Percentiles rank a stretch among this genome's conserved stretches.
These are phyloP conservation scores for Spathaspora girioi DNA, from an alignment of 805 yeast genomes.

Conservation along the genomic window DNA sequence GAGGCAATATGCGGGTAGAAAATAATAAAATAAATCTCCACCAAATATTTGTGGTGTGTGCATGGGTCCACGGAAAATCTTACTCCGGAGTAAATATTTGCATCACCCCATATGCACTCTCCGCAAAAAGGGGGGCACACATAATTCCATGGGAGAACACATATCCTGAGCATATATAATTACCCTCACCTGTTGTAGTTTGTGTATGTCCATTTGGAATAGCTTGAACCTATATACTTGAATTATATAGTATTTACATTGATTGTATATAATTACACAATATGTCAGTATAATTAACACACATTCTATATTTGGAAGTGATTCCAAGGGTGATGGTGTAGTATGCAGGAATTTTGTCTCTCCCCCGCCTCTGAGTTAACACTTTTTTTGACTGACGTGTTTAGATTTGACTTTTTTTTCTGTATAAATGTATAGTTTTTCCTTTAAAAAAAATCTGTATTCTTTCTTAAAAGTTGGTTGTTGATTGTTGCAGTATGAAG, in stretches of 20 bases:
- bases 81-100: neutral
- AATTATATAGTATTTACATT: too few species aligned
- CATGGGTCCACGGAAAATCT: neutral
- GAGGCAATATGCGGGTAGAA: neutral
- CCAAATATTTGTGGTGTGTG: neutral
- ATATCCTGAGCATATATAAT: too few species aligned
- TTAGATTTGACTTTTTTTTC: too few species aligned
- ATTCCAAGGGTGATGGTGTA: neutral
- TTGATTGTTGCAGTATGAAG: too few species aligned
- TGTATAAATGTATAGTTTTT: too few species aligned
- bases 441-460: too few species aligned
- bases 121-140: neutral
- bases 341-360: neutral
- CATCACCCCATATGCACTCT: neutral
- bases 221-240: neutral
- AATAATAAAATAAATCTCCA: neutral
- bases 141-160: too few species aligned
- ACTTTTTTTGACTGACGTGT: too few species aligned
- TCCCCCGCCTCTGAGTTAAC: too few species aligned
- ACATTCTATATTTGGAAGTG: neutral
- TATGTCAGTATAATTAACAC: neutral
- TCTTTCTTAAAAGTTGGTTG: too few species aligned
- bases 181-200: neutral
- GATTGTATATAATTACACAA: too few species aligned
- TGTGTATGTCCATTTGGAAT: neutral